Base-by-base conservation (phyloP, 768 basidiomycete species). In the Russula sp. region DNA sequence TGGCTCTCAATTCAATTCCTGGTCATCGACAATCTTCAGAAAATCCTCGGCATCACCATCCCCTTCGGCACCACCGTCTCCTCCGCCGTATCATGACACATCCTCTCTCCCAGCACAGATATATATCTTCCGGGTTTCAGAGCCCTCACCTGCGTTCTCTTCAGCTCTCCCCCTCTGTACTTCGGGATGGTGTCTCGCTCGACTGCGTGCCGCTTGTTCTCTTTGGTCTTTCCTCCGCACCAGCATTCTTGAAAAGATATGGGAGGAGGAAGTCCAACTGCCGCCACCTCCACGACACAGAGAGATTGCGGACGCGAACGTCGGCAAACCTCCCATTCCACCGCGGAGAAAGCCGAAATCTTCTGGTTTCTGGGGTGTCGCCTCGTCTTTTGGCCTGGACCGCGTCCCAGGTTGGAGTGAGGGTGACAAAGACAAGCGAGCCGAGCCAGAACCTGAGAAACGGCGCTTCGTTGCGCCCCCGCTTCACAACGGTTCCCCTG, bases 211-310 rank as follows among this genome's bases (percentile, higher is more conserved):
- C 42, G 92, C 94, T n/a, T 95, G 93, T 73, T 88, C 87, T 4
- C 76, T 96, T 14, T 97, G 94, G 93, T 84, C 88, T 18, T 96
- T 91, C 69, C 85, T 96, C 55, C 83, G 92, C 27, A 85, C 84
- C 0, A 84, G 88, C 10, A 78, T 97, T 58, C 79, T 96, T 20
- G 91, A 94, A 63, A 88, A 86, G 68, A 77, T 96, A 6, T 97
- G 94, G 94, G 88, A 92, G 60, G 94, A 95, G 66, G 90, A 87
- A 61, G 76, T 80, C 1, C 66, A 54, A 1, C 70, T 75, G 1
- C 71, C 76, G 2, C 67, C 73, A 3, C 76, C 77, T 10, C 71
- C 77, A 1, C 68, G 70, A 0, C 68, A 40, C 54, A 34, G 60
- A 31, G 59, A 65, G 66, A 31, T 63, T 18, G 42, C 57, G 14